Conservation (phyloP, 1,284 basidiomycete species). For the Moesziomyces aphidis region DNA sequence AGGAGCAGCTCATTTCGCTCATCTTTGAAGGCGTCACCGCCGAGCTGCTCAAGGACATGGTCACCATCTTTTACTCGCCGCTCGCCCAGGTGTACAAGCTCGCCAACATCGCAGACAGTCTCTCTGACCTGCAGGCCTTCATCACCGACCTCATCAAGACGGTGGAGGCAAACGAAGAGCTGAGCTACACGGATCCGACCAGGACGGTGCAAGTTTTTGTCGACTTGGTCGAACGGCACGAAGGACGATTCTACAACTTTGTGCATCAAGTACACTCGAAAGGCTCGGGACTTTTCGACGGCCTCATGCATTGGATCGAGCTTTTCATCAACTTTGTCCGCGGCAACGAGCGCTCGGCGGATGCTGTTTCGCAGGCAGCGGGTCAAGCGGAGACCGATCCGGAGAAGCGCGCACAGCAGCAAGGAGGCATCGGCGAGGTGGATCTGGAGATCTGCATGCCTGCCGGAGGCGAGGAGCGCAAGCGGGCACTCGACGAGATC, state of each 20-base stretch:
- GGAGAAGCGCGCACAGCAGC: conserved; percentile 7
- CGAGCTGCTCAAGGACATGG: conserved; percentile 95
- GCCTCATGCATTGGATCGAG: conserved; percentile 96
- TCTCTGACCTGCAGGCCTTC: conserved; percentile 92
- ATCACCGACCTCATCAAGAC: conserved; percentile 95
- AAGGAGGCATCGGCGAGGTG: conserved; percentile 56
- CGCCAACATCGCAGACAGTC: conserved; percentile 93
- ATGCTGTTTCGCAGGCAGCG: conserved; percentile 69
- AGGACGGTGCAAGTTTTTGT: conserved; percentile 93
- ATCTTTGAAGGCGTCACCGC: conserved; percentile 97
- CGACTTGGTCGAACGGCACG: conserved; percentile 91
- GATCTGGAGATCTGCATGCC: conserved; percentile 65
- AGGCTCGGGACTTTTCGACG: conserved; percentile 92
- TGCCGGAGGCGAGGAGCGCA: conserved; percentile 53
- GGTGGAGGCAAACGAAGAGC: conserved; percentile 88
- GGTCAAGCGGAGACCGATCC: conserved; percentile 67
- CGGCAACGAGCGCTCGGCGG: conserved; percentile 77
- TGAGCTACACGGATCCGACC: conserved; percentile 85
- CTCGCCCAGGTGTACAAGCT: conserved; percentile 98
- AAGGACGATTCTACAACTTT: conserved; percentile 94
- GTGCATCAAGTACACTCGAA: conserved; percentile 99
- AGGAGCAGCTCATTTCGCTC: conserved; percentile 90
- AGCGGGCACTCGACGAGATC: conserved; percentile 58
- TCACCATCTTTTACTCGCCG: conserved; percentile 98
- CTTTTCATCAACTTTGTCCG: conserved; percentile 90